phyloP scores from a whole-genome alignment of 768 basidiomycete genomes.

The Trichaptum fuscoviolaceum region DNA sequence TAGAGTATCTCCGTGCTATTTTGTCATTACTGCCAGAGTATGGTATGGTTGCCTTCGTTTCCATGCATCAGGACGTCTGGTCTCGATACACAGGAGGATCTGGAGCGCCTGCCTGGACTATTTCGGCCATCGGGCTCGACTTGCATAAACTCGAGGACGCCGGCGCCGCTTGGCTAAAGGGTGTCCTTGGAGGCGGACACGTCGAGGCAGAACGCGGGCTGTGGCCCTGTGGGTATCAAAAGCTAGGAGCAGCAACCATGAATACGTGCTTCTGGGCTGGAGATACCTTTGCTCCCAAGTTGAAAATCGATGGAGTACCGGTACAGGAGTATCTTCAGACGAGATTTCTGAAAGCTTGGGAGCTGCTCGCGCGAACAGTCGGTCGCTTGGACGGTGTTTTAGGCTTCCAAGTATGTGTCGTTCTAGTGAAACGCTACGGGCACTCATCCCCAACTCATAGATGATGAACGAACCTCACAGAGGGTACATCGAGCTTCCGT shows the following conservation, averaged over 20 bases:
- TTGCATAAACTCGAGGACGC: conserved; percentile 72
- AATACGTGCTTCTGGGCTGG: conserved; percentile 96
- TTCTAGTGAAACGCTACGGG: not conserved
- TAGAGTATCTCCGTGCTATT: conserved; percentile 69
- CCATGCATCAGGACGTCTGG: conserved; percentile 94
- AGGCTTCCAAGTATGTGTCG: conserved; percentile 78
- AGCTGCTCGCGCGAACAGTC: conserved; percentile 57
- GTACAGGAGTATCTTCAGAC: conserved; percentile 82
- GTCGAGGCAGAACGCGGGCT: conserved; percentile 73
- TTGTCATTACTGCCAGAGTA: conserved; percentile 67
- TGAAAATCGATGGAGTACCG: conserved; percentile 52
- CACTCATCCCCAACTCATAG: conserved; percentile 30
- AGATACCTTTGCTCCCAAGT: conserved; percentile 75
- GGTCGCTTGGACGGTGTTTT: conserved; percentile 74
- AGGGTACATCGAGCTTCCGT: conserved; percentile 81
- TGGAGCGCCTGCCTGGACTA: conserved; percentile 95
- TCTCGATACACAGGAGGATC: conserved; percentile 92
- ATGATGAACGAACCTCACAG: conserved; percentile 94
- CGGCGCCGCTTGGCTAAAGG: conserved; percentile 83
- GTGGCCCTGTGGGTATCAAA: conserved; percentile 94
- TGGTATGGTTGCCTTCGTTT: conserved; percentile 69
- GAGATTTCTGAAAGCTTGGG: conserved; percentile 75
- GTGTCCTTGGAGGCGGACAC: conserved; percentile 72
- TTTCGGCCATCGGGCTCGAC: conserved; percentile 83
- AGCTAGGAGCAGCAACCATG: conserved; percentile 91